Conservation (phyloP, 768 basidiomycete species). For the Candolleomyces efflorescens region DNA sequence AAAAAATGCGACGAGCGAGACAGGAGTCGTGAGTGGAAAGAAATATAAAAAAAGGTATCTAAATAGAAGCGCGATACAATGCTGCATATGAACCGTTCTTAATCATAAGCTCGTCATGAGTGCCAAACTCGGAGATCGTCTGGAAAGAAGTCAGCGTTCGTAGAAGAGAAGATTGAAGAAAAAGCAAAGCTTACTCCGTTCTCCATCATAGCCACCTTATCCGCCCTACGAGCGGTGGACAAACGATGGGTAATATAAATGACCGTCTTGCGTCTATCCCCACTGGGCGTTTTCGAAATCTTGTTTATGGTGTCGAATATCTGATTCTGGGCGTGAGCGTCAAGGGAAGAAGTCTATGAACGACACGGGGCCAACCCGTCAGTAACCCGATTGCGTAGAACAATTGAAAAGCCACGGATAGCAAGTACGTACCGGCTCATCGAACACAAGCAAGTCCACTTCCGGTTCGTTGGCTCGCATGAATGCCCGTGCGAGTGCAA, state of each 20-base stretch:
- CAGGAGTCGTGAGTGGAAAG: not conserved
- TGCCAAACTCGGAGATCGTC: conserved; percentile 76
- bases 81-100: conserved; percentile 63
- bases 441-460: conserved; percentile 77
- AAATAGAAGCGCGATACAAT: conserved; percentile 67
- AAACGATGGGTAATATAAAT: conserved; percentile 84
- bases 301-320: conserved; percentile 73
- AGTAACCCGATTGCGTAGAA: not conserved
- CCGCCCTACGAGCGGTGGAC: conserved; percentile 75
- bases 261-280: conserved; percentile 62
- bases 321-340: conserved; percentile 74
- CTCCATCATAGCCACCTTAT: conserved; percentile 87
- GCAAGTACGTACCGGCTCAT: conserved; percentile 63
- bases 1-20: not conserved
- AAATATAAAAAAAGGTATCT: conserved; percentile 9
- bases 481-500: conserved; percentile 84
- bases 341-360: conserved; percentile 70
- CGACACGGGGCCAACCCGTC: not conserved
- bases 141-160: conserved; percentile 19
- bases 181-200: conserved; percentile 45
- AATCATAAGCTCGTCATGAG: conserved; percentile 60
- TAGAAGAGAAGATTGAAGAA: not conserved
- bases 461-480: conserved; percentile 76
- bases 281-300: conserved; percentile 54
- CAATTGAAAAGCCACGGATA: not conserved